These are phyloP conservation scores for Shiraia sp. DNA, from an alignment of 2,329 filamentous ascomycete genomes.

Conservation along the genomic window DNA sequence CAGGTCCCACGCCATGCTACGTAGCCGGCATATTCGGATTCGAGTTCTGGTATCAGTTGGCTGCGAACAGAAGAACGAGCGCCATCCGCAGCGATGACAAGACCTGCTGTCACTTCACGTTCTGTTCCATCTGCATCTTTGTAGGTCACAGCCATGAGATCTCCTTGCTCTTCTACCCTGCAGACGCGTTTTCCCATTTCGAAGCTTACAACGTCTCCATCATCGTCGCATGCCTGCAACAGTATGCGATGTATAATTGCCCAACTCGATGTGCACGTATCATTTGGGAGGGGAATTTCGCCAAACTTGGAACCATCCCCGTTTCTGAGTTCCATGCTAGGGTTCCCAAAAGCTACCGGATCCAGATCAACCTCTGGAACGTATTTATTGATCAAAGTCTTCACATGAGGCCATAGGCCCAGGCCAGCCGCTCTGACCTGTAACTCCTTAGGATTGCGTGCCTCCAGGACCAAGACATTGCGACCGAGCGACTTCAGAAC, in stretches of 20 bases:
- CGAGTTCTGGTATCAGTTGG: constrained; percentile 10
- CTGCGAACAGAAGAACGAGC: constrained; percentile 14
- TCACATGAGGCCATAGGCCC: constrained; percentile 16
- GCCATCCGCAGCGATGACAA: constrained; percentile 25
- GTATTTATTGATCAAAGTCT: constrained; percentile 14
- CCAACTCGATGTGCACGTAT: constrained; percentile 21
- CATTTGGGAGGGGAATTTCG: constrained; percentile 3
- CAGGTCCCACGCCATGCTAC: constrained; percentile 21
- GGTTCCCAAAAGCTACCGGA: constrained; percentile 9
- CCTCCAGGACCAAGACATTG: constrained; percentile 17
- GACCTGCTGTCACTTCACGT: constrained; percentile 2
- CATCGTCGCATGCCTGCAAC: constrained; percentile 8
- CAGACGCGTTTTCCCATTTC: constrained; percentile 7
- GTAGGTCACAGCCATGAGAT: constrained; percentile 5
- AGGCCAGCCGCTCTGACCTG: constrained; percentile 21
- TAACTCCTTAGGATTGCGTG: constrained; percentile 9
- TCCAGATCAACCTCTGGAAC: constrained; percentile 8
- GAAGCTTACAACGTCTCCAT: constrained; percentile 3
- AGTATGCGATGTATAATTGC: constrained; percentile 13
- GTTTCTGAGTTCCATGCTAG: constrained; percentile 12
- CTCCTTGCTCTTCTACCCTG: constrained; percentile 6
- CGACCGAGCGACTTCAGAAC: constrained; percentile 19
- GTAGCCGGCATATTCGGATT: constrained; percentile 21
- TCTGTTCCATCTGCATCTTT: constrained; percentile 1
- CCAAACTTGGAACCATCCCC: constrained; percentile 8